Evolutionary conservation across 2,329 filamentous ascomycete species (phyloP), one percentile per base, ranked within the genome.

Genomic region (Raffaelea arxii): DNA sequence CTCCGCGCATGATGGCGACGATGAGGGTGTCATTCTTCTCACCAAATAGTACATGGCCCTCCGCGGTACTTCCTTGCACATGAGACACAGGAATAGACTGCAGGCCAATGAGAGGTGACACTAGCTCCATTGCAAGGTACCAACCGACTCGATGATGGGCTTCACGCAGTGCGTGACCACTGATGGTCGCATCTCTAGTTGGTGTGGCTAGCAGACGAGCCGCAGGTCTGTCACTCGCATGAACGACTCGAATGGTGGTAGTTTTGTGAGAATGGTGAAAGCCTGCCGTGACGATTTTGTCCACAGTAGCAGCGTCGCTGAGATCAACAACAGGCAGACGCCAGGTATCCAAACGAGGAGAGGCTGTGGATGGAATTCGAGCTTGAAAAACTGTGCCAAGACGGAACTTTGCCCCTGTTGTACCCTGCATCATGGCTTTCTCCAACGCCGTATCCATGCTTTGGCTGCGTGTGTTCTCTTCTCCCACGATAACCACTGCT

Each of bases 1-100:
- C 78, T 2, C 73, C 77, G 9, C 77, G 73, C 77, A 83, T 82
- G n/a, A 82, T 51, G 0, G 77, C 65, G 1, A 82, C 61, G 41
- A 84, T 80, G 1, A 66, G 48, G 0, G 75, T 82, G 9, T 62
- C 45, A 12, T 3, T 21, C 1, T 60, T 7, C 54, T 82, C 77
- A 45, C 70, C 23, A 0, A 38, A 47, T 2, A 82, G 61, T 7
- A 61, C 66, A 54, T 72, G 63, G 0, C 77, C 77, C 0, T 23
- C 56, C 0, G 64, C 69, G 2, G 50, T 6, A 25, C 67, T 49
- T 4, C 69, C 72, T 49, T 77, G 72, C 0, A 81, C 75, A 49
- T 81, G 74, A 0, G 51, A 47, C 14, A 80, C 76, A 0, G 47
- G 3, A 52, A 65, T 68, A 9, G 65, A 51, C 46, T 82, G 73